Evolutionary conservation across 805 yeast species (phyloP).

Genomic region (Wickerhamiella spandovensis): DNA sequence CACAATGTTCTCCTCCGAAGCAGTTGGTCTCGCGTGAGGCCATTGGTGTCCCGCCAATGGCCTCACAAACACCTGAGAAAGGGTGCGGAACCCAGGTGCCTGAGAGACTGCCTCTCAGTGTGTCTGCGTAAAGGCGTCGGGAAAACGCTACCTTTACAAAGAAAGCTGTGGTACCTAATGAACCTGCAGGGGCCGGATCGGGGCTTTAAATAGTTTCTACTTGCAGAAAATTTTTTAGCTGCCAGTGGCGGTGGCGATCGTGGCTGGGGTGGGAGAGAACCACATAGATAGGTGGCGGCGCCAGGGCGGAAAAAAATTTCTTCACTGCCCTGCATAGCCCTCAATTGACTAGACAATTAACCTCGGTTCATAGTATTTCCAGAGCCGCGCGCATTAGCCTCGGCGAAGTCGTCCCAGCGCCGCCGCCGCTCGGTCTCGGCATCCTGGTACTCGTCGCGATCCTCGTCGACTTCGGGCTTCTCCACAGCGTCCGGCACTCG

Average conservation of each 20-base stretch:
- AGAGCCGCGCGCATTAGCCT: constrained; percentile 71
- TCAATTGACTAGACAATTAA: constrained; percentile 12
- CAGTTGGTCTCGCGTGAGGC: neutral
- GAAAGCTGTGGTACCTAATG: neutral
- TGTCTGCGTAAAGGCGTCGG: neutral
- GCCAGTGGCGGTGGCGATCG: neutral
- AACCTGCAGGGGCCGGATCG: neutral
- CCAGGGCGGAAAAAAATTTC: neutral
- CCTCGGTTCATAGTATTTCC: constrained; percentile 77
- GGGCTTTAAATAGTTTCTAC: neutral
- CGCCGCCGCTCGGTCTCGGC: constrained; percentile 61
- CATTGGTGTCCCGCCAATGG: neutral
- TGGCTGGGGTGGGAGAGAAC: neutral
- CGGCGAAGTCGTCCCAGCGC: constrained; percentile 89
- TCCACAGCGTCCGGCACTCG: constrained; percentile 41
- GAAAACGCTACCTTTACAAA: neutral
- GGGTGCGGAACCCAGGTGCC: neutral
- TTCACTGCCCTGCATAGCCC: neutral
- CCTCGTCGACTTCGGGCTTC: constrained; percentile 41
- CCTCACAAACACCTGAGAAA: neutral
- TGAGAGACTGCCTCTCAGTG: neutral
- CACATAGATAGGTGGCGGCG: neutral
- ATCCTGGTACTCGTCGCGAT: constrained; percentile 47
- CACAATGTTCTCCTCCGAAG: neutral
- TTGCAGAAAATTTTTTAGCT: neutral